These are phyloP conservation scores for Fereydounia khargensis DNA, from an alignment of 1,284 basidiomycete species.

Conservation along the genomic window DNA sequence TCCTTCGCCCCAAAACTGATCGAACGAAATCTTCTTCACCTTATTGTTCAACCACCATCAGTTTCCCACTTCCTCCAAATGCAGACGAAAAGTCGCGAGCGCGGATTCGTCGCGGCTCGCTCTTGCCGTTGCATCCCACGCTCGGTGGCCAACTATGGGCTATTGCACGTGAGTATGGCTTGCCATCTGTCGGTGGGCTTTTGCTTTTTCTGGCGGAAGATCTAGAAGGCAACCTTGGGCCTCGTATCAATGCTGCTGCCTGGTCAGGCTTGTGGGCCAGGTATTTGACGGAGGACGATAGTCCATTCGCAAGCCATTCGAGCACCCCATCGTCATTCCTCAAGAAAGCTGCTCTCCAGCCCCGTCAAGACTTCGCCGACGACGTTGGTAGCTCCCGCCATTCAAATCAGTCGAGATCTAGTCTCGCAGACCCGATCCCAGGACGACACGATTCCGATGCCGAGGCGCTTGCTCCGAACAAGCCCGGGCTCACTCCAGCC, in stretches of 20 bases:
- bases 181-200: conserved; percentile 51
- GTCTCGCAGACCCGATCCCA: no score
- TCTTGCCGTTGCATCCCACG: conserved; percentile 51
- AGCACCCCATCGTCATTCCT: background rate
- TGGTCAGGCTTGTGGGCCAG: conserved; percentile 51
- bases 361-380: no score
- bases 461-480: no score
- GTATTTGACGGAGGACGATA: conserved; percentile 41
- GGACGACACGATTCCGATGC: no score
- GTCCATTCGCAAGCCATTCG: background rate
- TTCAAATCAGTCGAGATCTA: no score
- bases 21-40: background rate
- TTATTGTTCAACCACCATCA: background rate
- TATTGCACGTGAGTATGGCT: conserved; percentile 51
- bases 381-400: conserved; percentile 3
- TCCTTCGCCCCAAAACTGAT: background rate
- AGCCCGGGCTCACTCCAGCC: no score
- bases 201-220: conserved; percentile 50
- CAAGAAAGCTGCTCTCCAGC: conserved; percentile 1
- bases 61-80: conserved; percentile 12
- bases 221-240: conserved; percentile 47
- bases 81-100: conserved; percentile 9
- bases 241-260: conserved; percentile 46
- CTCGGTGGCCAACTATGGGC: conserved; percentile 54
- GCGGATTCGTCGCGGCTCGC: conserved; percentile 40